Base-by-base conservation (phyloP, 2,329 filamentous ascomycete genomes). In the Aspergillus niger region DNA sequence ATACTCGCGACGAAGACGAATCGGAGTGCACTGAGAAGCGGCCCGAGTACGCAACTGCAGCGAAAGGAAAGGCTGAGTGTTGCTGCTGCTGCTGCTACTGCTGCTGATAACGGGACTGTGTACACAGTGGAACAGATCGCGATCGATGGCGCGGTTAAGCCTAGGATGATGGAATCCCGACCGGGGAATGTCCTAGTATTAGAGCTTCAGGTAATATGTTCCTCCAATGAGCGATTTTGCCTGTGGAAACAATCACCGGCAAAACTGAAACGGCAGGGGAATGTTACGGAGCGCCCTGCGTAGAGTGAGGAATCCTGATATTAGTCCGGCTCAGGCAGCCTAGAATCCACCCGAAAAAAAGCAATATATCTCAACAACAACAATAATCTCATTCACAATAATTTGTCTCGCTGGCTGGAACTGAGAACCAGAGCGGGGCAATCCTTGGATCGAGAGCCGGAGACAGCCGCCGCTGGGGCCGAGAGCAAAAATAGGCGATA, bases 401-500 rank as follows among this genome's bases (percentile, higher is more conserved):
- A 36, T 15, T 15, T 30, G 28, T 10, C 28, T 30, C 28, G 32
- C 32, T 36, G 32, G 32, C 32, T 15, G 44, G 28, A 38, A 53
- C 32, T 43, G 32, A 41, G 60, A 60, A 54, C 58, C 60, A 55
- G 55, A 22, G 58, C 58, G 61, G 58, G 58, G 58, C 61, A 61
- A 60, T 57, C 58, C 54, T 56, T 62, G 58, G 61, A 47, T 60
- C 28, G 39, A 13, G 32, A 28, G 43, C 43, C 54, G 54, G 55
- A 61, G 55, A 61, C 54, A 63, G 61, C 61, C 61, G 61, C 61
- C 39, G 41, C 30, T 57, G 54, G 43, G 54, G 53, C 26, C 28
- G 43, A 55, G 26, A 44, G 30, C 39, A 41, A 47, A 20, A 30
- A 55, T 20, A 20, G 20, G 39, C 20, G 28, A 26, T n/a, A 47